A percentile compares a stretch with the other conserved stretches of the same genome.
phyloP scores from a whole-genome alignment of 768 basidiomycete species.

The Naganishia vishniacii region DNA sequence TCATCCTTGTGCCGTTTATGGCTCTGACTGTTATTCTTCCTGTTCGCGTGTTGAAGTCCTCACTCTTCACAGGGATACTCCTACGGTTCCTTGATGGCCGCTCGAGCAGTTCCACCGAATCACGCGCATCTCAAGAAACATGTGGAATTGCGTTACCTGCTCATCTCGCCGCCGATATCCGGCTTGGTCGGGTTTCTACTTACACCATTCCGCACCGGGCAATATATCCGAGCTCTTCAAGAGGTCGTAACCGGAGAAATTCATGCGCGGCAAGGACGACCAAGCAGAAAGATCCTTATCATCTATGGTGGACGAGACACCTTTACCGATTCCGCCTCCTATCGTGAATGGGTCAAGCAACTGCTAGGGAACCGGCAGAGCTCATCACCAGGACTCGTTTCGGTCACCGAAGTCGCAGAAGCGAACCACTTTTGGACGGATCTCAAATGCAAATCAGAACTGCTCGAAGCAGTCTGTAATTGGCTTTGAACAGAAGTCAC shows the following conservation, averaged over 20 bases:
- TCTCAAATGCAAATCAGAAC: not conserved
- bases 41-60: too few species aligned
- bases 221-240: conserved; percentile 8
- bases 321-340: conserved; percentile 2
- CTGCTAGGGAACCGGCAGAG: not conserved
- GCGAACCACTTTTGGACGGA: conserved; percentile 8
- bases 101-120: not conserved
- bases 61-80: conserved; percentile 27
- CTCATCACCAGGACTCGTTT: not conserved
- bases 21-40: not conserved
- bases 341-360: not conserved
- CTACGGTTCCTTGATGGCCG: conserved; percentile 20
- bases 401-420: not conserved
- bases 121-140: too few species aligned
- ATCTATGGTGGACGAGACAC: conserved; percentile 12
- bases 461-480: not conserved
- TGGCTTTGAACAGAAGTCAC: not conserved
- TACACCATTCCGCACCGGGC: conserved; percentile 14
- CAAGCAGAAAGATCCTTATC: conserved; percentile 3
- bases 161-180: conserved; percentile 26
- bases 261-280: not conserved
- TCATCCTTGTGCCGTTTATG: not conserved
- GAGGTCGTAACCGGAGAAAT: not conserved
- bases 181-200: conserved; percentile 20
- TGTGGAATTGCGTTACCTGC: conserved; percentile 15